phyloP scores from a whole-genome alignment of 768 basidiomycete genomes.

The Paxillus ammoniavirescens region DNA sequence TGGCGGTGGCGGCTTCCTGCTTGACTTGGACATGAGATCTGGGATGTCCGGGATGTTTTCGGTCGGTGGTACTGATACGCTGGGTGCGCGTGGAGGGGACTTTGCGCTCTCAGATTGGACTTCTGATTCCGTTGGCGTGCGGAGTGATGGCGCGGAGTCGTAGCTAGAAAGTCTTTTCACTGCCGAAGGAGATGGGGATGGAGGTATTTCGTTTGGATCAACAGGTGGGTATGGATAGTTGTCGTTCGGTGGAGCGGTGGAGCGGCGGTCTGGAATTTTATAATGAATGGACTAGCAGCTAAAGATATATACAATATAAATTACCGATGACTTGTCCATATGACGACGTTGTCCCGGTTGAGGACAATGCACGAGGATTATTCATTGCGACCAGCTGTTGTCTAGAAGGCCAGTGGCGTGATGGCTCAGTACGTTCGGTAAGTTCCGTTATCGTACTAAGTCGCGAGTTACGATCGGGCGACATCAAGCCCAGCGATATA shows the following conservation, averaged over 20 bases:
- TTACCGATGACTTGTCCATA: conserved; percentile 64
- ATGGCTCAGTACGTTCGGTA: conserved; percentile 63
- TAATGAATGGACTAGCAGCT: conserved; percentile 3
- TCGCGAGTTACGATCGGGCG: conserved; percentile 31
- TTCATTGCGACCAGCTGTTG: conserved; percentile 39
- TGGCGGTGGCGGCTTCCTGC: conserved; percentile 23
- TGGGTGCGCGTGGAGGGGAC: conserved; percentile 40
- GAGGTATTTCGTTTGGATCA: conserved; percentile 59
- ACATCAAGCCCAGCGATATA: conserved; percentile 34
- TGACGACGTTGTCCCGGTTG: conserved; percentile 44
- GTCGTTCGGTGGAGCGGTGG: background rate
- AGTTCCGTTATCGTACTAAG: conserved; percentile 68
- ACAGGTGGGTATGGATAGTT: conserved; percentile 17
- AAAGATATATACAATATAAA: conserved; percentile 16
- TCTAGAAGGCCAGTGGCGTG: conserved; percentile 45
- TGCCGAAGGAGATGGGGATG: conserved; percentile 69
- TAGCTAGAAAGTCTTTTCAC: conserved; percentile 57
- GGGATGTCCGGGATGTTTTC: conserved; percentile 57
- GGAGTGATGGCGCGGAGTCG: conserved; percentile 56
- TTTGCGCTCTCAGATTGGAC: conserved; percentile 32
- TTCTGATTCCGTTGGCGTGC: conserved; percentile 40
- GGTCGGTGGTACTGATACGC: conserved; percentile 42
- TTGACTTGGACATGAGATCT: conserved; percentile 50
- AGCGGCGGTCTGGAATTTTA: conserved; percentile 17
- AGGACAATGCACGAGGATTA: conserved; percentile 38